phyloP scores from a whole-genome alignment of 306 rosid genomes.

The Rosa persica region DNA sequence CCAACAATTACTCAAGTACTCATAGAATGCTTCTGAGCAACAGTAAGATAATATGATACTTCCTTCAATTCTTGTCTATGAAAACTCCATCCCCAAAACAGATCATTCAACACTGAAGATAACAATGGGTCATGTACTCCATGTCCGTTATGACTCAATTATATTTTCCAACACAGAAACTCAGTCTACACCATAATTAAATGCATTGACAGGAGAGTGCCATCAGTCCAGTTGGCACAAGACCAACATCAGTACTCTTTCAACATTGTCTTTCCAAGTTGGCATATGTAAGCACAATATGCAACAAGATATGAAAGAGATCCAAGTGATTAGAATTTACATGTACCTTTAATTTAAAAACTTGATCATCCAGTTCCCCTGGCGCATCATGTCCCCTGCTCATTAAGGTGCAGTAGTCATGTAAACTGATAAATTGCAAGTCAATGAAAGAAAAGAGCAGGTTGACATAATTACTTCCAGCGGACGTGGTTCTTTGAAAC shows the following conservation, averaged over 20 bases:
- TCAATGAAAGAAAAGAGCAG: conserved; percentile 1
- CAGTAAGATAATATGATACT: not conserved
- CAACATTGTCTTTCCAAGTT: conserved; percentile 3
- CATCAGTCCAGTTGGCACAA: not conserved
- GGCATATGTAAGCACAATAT: not conserved
- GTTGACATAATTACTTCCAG: conserved; percentile 61
- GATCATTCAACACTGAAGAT: not conserved
- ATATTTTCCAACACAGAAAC: not conserved
- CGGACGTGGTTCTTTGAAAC: conserved; percentile 75
- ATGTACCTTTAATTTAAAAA: conserved; percentile 43
- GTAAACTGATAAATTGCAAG: conserved; percentile 8
- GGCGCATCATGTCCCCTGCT: conserved; percentile 54
- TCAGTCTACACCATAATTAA: not conserved
- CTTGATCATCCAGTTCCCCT: conserved; percentile 45
- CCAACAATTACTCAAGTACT: not conserved
- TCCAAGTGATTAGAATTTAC: conserved; percentile 9
- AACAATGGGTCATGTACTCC: not conserved
- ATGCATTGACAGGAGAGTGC: not conserved
- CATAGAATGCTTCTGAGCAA: not conserved
- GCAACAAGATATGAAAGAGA: conserved; percentile 6
- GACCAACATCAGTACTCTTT: not conserved
- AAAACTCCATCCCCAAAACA: not conserved
- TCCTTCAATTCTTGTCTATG: not conserved
- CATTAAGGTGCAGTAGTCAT: conserved; percentile 16
- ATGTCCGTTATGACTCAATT: not conserved